Evolutionary conservation across 2,329 filamentous ascomycete species (phyloP).

Genomic region (Fusarium sp.): DNA sequence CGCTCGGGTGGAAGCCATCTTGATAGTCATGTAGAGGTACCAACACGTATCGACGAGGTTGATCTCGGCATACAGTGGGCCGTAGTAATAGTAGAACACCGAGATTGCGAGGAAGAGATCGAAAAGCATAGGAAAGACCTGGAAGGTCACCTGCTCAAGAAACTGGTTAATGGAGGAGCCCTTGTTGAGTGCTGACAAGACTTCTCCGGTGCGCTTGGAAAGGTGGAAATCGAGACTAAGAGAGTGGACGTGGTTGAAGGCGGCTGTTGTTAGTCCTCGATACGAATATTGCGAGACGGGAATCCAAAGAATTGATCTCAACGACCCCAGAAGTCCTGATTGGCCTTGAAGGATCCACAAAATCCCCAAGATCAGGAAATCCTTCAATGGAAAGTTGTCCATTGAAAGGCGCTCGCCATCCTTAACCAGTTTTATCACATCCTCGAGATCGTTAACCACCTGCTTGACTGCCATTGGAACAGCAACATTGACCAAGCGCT

Average conservation of each 20-base stretch:
- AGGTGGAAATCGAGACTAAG: conserved; percentile 97
- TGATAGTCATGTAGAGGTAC: conserved; percentile 96
- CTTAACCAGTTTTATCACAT: conserved; percentile 61
- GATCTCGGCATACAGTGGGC: conserved; percentile 86
- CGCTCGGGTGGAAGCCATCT: conserved; percentile 92
- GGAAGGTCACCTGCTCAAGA: conserved; percentile 94
- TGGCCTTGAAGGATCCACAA: conserved; percentile 90
- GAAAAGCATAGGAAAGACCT: conserved; percentile 93
- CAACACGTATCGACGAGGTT: conserved; percentile 92
- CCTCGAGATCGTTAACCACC: conserved; percentile 80
- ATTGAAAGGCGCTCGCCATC: conserved; percentile 48
- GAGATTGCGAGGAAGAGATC: conserved; percentile 87
- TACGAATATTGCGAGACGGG: conserved; percentile 98
- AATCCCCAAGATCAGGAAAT: conserved; percentile 61
- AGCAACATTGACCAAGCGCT: conserved; percentile 85
- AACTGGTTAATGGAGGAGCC: conserved; percentile 97
- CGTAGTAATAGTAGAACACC: conserved; percentile 71
- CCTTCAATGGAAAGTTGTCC: conserved; percentile 50
- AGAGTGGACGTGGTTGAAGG: conserved; percentile 96
- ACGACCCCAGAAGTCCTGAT: conserved; percentile 85
- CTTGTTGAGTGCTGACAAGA: conserved; percentile 94
- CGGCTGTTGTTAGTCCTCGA: conserved; percentile 90
- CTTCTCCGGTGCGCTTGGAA: conserved; percentile 95
- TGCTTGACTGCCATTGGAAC: conserved; percentile 84
- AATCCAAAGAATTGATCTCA: conserved; percentile 90